Base-by-base conservation (phyloP, 2,329 filamentous ascomycete genomes). In the Claviceps quebecensis region DNA sequence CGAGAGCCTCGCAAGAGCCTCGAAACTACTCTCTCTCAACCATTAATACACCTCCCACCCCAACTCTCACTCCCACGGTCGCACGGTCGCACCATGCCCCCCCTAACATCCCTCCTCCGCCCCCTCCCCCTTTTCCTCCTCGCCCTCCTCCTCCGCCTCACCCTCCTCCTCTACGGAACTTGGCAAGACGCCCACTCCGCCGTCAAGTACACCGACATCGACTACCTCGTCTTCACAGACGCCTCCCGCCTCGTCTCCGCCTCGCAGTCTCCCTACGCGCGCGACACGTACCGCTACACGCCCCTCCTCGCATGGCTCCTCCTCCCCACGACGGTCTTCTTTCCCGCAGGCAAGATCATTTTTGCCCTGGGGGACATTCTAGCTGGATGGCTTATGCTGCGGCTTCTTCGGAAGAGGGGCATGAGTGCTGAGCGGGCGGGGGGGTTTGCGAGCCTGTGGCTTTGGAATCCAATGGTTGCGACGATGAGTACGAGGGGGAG, bases 181-280 rank as follows among this genome's bases (percentile, higher is more conserved):
- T 90, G 87, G 74, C 93, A 98, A 71, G 93, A 98, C 69, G 84
- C 87, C 54, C 77, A 90, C 69, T 94, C 89, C 7, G 83, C 91
- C 14, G 72, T 98, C 63, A 97, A 97, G 70, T 98, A 97, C 73
- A 98, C 93, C 49, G 93, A 98, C 69, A 96, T 98, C 61, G 93
- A 98, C 74, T 98, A 98, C 69, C 82, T 89, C 57, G 93, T 98
- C 66, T 98, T 98, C 73, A 97, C 93, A 47, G 91, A 97, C 66
- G 93, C 93, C 26, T 81, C 93, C 2, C 85, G 86, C 57, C 91
- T 86, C 67, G 68, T 87, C 44, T 70, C 82, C 3, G 72, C 68
- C n/a, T 78, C 78, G 3, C 69, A 71, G 46, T 87, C 86, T 0
- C 93, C 93, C 1, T 98, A 98, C 66, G 77, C 78, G 41, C 81